Percentiles rank a stretch among this genome's conserved stretches.
Conservation (phyloP, 108 stramenopile genomes). For the Chaetoceros tenuissimus region DNA sequence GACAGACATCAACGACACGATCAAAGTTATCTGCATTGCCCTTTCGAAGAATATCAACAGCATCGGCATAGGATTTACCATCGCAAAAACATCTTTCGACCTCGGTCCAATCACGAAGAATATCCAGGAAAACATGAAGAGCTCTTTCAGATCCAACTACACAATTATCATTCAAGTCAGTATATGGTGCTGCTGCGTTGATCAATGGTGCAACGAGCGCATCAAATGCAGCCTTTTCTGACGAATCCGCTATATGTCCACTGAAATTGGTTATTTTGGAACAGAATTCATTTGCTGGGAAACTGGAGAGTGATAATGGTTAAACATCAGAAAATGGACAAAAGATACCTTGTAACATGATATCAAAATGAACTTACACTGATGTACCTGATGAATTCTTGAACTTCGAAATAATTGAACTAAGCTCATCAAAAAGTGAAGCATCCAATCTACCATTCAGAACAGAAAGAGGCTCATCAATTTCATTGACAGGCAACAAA, state of each 20-base stretch:
- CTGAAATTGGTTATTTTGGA: conserved; percentile 1
- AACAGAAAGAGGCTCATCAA: conserved; percentile 92
- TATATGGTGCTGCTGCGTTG: conserved; percentile 63
- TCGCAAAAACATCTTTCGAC: conserved; percentile 86
- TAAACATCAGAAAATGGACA: too few relatives aligned
- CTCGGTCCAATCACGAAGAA: conserved; percentile 73
- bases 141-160: conserved; percentile 79
- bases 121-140: conserved; percentile 46
- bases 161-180: conserved; percentile 38
- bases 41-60: conserved; percentile 80
- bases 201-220: conserved; percentile 58
- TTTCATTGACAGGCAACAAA: conserved; percentile 76
- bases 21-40: conserved; percentile 53
- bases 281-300: conserved; percentile 66
- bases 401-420: conserved; percentile 45
- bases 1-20: conserved; percentile 73
- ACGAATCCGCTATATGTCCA: conserved; percentile 28
- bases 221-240: conserved; percentile 52
- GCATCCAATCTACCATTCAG: conserved; percentile 86
- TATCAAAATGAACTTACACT: too few relatives aligned
- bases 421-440: conserved; percentile 46
- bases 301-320: too few relatives aligned
- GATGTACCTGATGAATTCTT: conserved; percentile 13
- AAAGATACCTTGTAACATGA: too few relatives aligned
- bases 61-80: conserved; percentile 80